A percentile compares a stretch with the other conserved stretches of the same genome.
These are phyloP conservation scores for Mycena indigotica DNA, from an alignment of 768 basidiomycete species.

Conservation along the genomic window DNA sequence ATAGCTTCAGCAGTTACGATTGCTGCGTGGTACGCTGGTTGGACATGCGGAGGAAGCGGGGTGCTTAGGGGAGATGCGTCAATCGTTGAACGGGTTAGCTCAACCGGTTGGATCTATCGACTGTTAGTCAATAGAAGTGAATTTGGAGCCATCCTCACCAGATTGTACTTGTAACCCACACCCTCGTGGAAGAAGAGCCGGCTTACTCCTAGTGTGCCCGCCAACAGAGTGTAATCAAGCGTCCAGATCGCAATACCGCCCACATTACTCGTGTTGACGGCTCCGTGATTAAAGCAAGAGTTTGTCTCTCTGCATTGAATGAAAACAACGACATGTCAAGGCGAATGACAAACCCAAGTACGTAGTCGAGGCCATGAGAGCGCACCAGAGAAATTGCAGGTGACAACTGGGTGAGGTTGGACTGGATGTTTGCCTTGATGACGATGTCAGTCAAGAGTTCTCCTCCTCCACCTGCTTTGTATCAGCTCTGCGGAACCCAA, in stretches of 20 bases:
- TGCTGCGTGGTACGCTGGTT: constrained; percentile 47
- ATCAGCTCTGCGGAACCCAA: neutral
- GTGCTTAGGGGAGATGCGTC: constrained; percentile 36
- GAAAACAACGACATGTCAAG: constrained; percentile 19
- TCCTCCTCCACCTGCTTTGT: constrained; percentile 38
- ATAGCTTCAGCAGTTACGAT: constrained; percentile 43
- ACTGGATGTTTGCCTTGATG: constrained; percentile 37
- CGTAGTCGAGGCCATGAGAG: constrained; percentile 37
- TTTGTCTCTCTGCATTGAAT: constrained; percentile 1
- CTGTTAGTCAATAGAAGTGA: neutral
- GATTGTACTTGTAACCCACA: constrained; percentile 14
- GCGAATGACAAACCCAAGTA: constrained; percentile 39
- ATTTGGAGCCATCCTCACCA: constrained; percentile 3
- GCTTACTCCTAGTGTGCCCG: constrained; percentile 40
- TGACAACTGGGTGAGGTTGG: constrained; percentile 39
- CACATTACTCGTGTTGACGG: constrained; percentile 45
- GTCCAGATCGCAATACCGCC: constrained; percentile 50
- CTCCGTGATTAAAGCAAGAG: constrained; percentile 16
- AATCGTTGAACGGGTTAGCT: constrained; percentile 43
- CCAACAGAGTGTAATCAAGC: constrained; percentile 49
- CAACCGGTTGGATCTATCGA: constrained; percentile 45
- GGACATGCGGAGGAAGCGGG: constrained; percentile 44
- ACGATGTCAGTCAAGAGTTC: constrained; percentile 44
- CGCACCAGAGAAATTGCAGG: constrained; percentile 39
- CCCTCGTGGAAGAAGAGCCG: constrained; percentile 15